phyloP scores from a whole-genome alignment of 2,329 filamentous ascomycete genomes.

The Beauveria brongniartii region DNA sequence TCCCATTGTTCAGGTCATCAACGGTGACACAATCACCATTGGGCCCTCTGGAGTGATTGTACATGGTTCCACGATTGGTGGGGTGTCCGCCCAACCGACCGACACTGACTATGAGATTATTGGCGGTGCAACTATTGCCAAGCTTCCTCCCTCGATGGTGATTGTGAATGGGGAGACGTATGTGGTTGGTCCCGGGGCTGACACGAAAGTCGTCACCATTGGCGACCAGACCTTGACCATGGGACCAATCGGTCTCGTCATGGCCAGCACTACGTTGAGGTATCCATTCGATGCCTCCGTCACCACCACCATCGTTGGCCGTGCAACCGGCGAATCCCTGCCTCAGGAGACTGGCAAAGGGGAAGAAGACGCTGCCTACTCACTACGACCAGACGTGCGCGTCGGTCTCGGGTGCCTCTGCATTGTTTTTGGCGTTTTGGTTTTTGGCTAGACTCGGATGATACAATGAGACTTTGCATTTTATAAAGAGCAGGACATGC shows the following conservation, averaged over 20 bases:
- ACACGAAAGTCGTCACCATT: slow-evolving; percentile 36
- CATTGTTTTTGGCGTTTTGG: slow-evolving; percentile 33
- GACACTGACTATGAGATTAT: slow-evolving; percentile 38
- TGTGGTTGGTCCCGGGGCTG: slow-evolving; percentile 38
- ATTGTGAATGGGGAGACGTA: slow-evolving; percentile 44
- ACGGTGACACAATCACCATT: slow-evolving; percentile 43
- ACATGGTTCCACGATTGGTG: slow-evolving; percentile 35
- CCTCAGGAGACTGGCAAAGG: slow-evolving; percentile 19
- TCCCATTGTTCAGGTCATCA: slow-evolving; percentile 31
- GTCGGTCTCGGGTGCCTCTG: slow-evolving; percentile 21
- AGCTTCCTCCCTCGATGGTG: slow-evolving; percentile 38
- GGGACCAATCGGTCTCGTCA: slow-evolving; percentile 39
- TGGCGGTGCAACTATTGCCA: slow-evolving; percentile 44
- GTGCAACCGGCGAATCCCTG: slow-evolving; percentile 19
- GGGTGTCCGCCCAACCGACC: slow-evolving; percentile 24
- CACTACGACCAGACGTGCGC: slow-evolving; percentile 13
- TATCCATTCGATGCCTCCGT: slow-evolving; percentile 38
- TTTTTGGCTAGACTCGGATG: slow-evolving; percentile 20
- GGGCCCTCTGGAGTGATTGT: slow-evolving; percentile 36
- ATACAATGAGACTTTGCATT: not conserved
- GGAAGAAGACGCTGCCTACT: slow-evolving; percentile 16
- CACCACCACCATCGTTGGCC: slow-evolving; percentile 32
- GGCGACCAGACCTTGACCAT: slow-evolving; percentile 44
- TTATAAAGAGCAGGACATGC: not conserved
- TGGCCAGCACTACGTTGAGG: slow-evolving; percentile 36